These are phyloP conservation scores for Scutellaria baicalensis DNA, from an alignment of 257 asterid species.

Conservation along the genomic window DNA sequence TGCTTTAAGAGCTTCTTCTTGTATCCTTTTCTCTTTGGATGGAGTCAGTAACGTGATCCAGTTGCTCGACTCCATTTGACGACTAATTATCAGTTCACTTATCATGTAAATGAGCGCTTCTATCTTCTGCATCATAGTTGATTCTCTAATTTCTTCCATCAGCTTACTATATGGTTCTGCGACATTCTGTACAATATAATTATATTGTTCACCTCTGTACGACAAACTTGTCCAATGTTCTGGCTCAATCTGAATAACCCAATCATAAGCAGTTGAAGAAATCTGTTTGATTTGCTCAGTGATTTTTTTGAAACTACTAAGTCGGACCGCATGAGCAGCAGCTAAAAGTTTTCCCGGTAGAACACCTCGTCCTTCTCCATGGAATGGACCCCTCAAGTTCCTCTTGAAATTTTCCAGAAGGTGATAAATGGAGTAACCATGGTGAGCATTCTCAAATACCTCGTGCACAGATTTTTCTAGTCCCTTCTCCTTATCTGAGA, in stretches of 20 bases:
- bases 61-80: conserved; percentile 36
- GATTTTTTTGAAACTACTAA: conserved; percentile 37
- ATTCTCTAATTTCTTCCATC: conserved; percentile 62
- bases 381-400: conserved; percentile 70
- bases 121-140: conserved; percentile 74
- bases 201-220: conserved; percentile 62
- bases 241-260: conserved; percentile 60
- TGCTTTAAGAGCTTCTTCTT: conserved; percentile 48
- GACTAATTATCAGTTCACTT: conserved; percentile 38
- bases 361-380: conserved; percentile 72
- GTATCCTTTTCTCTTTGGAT: conserved; percentile 52
- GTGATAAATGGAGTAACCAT: conserved; percentile 80
- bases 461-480: conserved; percentile 38
- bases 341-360: conserved; percentile 61
- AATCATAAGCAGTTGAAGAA: conserved; percentile 56
- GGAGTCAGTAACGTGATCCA: conserved; percentile 70
- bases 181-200: conserved; percentile 50
- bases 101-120: conserved; percentile 56
- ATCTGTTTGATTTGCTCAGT: conserved; percentile 69
- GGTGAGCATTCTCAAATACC: conserved; percentile 53
- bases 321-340: conserved; percentile 71
- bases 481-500: conserved; percentile 75
- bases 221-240: conserved; percentile 60
- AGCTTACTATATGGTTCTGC: conserved; percentile 59
- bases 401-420: conserved; percentile 78